Evolutionary conservation across 2,329 filamentous ascomycete genomes (phyloP).

Genomic region (Diaporthe citrichinensis): DNA sequence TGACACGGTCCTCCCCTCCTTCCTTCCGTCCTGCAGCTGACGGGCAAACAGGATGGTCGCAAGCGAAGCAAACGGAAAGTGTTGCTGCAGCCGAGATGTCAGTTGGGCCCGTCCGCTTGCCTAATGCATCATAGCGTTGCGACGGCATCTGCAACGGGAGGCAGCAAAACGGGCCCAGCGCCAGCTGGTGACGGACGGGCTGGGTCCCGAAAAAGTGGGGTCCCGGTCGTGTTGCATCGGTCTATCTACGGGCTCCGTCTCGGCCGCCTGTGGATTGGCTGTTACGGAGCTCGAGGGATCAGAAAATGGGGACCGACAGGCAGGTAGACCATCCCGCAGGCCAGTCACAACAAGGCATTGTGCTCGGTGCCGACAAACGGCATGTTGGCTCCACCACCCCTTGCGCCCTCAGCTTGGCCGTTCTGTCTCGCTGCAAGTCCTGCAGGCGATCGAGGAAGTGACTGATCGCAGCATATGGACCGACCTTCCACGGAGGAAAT

Average conservation of each 20-base stretch:
- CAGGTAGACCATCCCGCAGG: neutral
- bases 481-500: conserved; percentile 24
- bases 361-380: conserved; percentile 21
- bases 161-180: conserved; percentile 25
- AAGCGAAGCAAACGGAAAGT: neutral
- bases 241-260: conserved; percentile 30
- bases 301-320: conserved; percentile 27
- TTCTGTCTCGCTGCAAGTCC: conserved; percentile 18
- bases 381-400: conserved; percentile 29
- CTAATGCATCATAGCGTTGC: conserved; percentile 29
- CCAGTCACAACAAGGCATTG: conserved; percentile 28
- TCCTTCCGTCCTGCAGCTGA: conserved; percentile 14
- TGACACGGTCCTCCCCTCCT: conserved; percentile 19
- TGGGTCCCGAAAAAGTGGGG: conserved; percentile 24
- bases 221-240: conserved; percentile 35
- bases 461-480: conserved; percentile 28
- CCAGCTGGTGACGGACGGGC: conserved; percentile 23
- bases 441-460: conserved; percentile 33
- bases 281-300: conserved; percentile 22
- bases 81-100: conserved; percentile 7
- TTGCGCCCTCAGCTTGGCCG: conserved; percentile 31
- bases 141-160: conserved; percentile 26
- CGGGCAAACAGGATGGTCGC: conserved; percentile 19
- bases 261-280: conserved; percentile 33
- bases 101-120: conserved; percentile 24